Evolutionary conservation across 148 eudicot species (phyloP).

Genomic region (Agrostemma githago): DNA sequence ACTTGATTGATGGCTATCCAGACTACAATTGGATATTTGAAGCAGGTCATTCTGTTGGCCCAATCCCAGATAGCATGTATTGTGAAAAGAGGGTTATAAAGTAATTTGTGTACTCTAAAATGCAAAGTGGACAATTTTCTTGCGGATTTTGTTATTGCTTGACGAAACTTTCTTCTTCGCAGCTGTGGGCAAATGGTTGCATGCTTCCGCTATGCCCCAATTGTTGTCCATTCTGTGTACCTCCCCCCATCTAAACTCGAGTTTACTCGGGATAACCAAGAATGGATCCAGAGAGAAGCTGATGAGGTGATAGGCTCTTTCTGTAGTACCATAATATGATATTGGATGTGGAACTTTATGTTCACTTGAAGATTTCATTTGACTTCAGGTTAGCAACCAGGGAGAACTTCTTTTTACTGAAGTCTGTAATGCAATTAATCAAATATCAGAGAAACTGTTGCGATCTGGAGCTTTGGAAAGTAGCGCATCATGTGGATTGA

Average conservation of each 20-base stretch:
- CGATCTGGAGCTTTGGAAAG: conserved; percentile 33
- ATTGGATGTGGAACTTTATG: background rate
- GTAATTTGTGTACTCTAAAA: background rate
- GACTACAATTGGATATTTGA: background rate
- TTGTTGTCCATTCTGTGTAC: conserved; percentile 76
- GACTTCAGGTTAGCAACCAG: conserved; percentile 54
- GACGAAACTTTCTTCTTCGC: conserved; percentile 24
- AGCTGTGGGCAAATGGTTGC: conserved; percentile 96
- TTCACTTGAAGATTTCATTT: background rate
- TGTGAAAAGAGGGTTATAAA: background rate
- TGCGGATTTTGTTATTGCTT: conserved; percentile 4
- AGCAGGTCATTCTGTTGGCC: background rate
- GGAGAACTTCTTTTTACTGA: conserved; percentile 78
- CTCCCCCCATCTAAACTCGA: conserved; percentile 86
- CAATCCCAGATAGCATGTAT: background rate
- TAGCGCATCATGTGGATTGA: conserved; percentile 39
- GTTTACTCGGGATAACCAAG: conserved; percentile 61
- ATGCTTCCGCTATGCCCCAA: conserved; percentile 97
- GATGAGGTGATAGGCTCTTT: conserved; percentile 46
- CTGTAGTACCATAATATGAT: background rate
- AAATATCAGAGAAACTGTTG: conserved; percentile 46
- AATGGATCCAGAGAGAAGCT: conserved; percentile 71
- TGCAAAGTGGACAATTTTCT: conserved; percentile 4
- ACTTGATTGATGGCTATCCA: background rate
- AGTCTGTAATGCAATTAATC: conserved; percentile 59